Evolutionary conservation across 75 land plant genomes (phyloP), one percentile per base, ranked within the genome.

Genomic region (Chamaecyparis obtusa): DNA sequence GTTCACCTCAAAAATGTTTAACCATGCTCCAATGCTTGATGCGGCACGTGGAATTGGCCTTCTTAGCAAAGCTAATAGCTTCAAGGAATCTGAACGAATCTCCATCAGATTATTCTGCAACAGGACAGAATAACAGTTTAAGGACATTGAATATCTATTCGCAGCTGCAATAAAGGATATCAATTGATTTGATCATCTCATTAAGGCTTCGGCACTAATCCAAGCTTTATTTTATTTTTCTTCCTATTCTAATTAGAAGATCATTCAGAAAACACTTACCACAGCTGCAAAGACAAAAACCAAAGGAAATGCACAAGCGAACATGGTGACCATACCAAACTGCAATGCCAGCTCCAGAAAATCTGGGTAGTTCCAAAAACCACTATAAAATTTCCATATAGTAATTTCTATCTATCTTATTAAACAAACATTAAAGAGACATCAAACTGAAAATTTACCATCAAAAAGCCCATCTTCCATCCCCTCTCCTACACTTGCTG

Each of bases 391-490:
- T 81, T 24, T 81, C 51, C 54, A n/a, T 81, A 49, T n/a, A 81
- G 51, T 44, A 46, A 27, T 39, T n/a, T 10, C 55, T 44, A 81
- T 43, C 32, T 44, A 81, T 44, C 32, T 13, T 81, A 43, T 81
- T n/a, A 44, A 81, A 3, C 83, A 81, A 81, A 81, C 46, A 7
- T 27, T 41, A 44, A 46, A 27, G 19, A 44, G 16, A 32, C 6
- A 81, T 46, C 81, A 24, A 16, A 41, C 41, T 5, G 44, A 41
- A n/a, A 5, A 15, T 71, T 11, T 93, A 97, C 98, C 99, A 90
- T 97, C 99, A 93, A 97, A 97, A 0, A 97, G 93, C 24, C 99
- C 99, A 94, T 97, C 99, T 85, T 97, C 99, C n/a, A 96, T 82
- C 51, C 95, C 95, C 35, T 86, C 89, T 74, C 93, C 94, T 77